Percentiles rank a stretch among this genome's conserved stretches.
Conservation (phyloP, 2,329 filamentous ascomycete species). For the Diaporthe batatas region DNA sequence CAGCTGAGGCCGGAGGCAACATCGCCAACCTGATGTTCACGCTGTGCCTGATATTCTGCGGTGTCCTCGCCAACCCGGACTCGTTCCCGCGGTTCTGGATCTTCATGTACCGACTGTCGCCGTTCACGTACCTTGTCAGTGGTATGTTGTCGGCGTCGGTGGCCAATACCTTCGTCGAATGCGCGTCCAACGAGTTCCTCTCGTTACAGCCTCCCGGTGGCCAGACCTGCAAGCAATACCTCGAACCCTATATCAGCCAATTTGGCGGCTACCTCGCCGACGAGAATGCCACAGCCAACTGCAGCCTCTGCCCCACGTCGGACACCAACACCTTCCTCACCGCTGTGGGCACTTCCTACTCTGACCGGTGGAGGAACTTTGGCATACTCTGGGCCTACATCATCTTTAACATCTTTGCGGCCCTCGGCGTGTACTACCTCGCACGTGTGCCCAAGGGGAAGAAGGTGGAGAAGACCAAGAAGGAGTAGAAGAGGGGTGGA, state of each 20-base stretch:
- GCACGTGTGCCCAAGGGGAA: constrained; percentile 53
- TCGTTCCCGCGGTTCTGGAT: constrained; percentile 78
- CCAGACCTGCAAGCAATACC: constrained; percentile 69
- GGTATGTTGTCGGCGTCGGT: constrained; percentile 75
- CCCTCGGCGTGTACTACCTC: constrained; percentile 63
- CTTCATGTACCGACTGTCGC: constrained; percentile 78
- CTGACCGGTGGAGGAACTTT: constrained; percentile 65
- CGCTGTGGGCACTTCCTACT: constrained; percentile 57
- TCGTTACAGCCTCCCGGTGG: constrained; percentile 69
- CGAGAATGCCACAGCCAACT: constrained; percentile 49
- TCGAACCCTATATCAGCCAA: constrained; percentile 59
- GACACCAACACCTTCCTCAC: constrained; percentile 54
- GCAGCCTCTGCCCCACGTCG: constrained; percentile 44
- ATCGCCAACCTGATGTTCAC: constrained; percentile 76
- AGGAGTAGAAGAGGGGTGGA: background rate
- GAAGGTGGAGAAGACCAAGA: constrained; percentile 41
- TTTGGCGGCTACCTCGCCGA: constrained; percentile 64
- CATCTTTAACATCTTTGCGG: constrained; percentile 62
- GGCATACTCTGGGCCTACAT: constrained; percentile 65
- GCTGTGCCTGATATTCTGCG: constrained; percentile 74
- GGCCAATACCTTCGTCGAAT: constrained; percentile 70
- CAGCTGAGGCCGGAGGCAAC: constrained; percentile 76
- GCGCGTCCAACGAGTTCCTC: constrained; percentile 74
- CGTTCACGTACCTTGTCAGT: constrained; percentile 79
- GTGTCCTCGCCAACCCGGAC: constrained; percentile 70